Conservation (phyloP, 2,329 filamentous ascomycete species). For the Blumeria hordei region DNA sequence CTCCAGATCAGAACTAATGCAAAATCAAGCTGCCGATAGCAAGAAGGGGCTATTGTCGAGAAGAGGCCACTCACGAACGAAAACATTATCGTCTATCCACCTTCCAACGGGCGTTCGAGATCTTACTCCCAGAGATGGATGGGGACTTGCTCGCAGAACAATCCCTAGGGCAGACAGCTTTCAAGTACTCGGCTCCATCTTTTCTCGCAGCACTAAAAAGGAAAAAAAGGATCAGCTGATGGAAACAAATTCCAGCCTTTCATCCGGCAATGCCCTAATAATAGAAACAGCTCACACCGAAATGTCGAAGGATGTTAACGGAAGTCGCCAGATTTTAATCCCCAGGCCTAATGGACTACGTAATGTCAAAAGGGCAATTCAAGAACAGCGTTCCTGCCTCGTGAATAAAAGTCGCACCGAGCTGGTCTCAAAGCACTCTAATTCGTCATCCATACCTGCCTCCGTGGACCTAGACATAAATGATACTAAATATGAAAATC, state of each 20-base stretch:
- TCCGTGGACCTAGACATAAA: slow-evolving; percentile 17
- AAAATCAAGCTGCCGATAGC: neutral
- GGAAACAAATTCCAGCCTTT: slow-evolving; percentile 7
- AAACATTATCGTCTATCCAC: neutral
- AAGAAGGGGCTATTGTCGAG: neutral
- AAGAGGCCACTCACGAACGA: neutral
- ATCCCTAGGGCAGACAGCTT: slow-evolving; percentile 26
- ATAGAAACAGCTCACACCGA: no score
- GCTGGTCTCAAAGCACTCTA: slow-evolving; percentile 17
- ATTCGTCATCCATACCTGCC: slow-evolving; percentile 5
- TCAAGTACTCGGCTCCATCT: slow-evolving; percentile 32
- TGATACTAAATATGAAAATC: slow-evolving; percentile 18
- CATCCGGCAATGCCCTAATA: slow-evolving; percentile 1
- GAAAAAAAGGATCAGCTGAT: slow-evolving; percentile 24
- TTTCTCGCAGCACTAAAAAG: slow-evolving; percentile 23
- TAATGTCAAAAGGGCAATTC: no score
- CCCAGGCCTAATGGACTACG: no score
- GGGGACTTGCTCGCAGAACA: neutral
- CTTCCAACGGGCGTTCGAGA: neutral
- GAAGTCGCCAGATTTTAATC: no score
- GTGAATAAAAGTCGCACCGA: slow-evolving; percentile 16
- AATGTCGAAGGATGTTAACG: no score
- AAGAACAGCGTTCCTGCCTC: no score
- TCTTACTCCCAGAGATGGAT: neutral
- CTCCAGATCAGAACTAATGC: neutral